phyloP scores from a whole-genome alignment of 2,329 filamentous ascomycete genomes.

The Aspergillus transmontanensis region DNA sequence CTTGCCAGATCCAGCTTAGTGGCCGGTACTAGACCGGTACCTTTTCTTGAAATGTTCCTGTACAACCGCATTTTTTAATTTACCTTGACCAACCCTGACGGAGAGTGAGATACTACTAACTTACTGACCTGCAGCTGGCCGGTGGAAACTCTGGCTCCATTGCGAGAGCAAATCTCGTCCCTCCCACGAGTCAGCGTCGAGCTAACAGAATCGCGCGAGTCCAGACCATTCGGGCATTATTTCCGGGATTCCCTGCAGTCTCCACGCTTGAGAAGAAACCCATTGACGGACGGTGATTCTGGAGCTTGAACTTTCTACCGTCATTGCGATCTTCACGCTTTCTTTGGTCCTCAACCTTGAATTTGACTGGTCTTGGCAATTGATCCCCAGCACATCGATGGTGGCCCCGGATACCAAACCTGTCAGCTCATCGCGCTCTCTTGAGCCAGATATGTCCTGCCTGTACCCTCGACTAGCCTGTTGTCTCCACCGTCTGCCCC shows the following conservation, averaged over 20 bases:
- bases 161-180: constrained; percentile 1
- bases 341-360: not conserved
- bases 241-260: constrained; percentile 14
- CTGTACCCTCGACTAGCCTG: not conserved
- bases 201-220: constrained; percentile 5
- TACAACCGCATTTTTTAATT: constrained; percentile 2
- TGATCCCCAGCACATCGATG: not conserved
- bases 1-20: not conserved
- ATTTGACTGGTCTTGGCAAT: not conserved
- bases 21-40: constrained; percentile 1
- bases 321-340: not conserved
- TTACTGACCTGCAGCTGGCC: constrained; percentile 20
- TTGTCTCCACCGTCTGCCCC: not conserved
- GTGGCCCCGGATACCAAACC: not conserved
- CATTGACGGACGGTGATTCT: constrained; percentile 3
- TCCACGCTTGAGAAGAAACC: constrained; percentile 4
- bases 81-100: not conserved
- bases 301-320: not conserved
- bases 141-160: constrained; percentile 11
- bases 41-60: constrained; percentile 2
- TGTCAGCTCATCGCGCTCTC: not conserved
- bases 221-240: constrained; percentile 23
- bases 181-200: constrained; percentile 3
- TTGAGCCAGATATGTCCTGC: not conserved
- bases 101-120: not conserved